Percentiles rank a stretch among this genome's conserved stretches.
Evolutionary conservation across 768 basidiomycete species (phyloP).

Genomic region (Suillus weaverae): DNA sequence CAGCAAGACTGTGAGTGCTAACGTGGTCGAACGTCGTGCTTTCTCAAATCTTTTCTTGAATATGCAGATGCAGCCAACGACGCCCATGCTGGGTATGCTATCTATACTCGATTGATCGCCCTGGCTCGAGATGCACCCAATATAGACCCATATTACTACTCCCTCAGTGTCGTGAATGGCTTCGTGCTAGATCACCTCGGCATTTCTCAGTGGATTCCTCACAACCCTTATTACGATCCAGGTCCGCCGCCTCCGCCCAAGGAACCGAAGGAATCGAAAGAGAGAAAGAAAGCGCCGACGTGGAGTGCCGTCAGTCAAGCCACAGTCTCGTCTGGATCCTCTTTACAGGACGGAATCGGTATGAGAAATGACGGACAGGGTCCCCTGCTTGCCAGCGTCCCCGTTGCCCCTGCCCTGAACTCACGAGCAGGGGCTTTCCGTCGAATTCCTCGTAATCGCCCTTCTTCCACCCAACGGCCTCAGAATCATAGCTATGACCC

Average conservation of each 20-base stretch:
- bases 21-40: neutral
- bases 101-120: conserved; percentile 47
- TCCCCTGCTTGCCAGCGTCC: neutral
- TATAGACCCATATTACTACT: conserved; percentile 44
- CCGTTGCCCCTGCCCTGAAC: neutral
- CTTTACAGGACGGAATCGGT: neutral
- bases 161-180: conserved; percentile 55
- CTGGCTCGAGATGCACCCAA: conserved; percentile 44
- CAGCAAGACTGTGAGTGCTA: conserved; percentile 62
- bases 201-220: conserved; percentile 46
- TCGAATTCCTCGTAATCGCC: neutral
- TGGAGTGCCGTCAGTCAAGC: neutral
- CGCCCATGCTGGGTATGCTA: conserved; percentile 58
- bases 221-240: conserved; percentile 71
- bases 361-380: neutral
- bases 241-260: conserved; percentile 62
- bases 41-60: conserved; percentile 1
- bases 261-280: conserved; percentile 35
- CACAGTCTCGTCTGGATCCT: neutral
- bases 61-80: conserved; percentile 70
- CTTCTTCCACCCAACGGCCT: neutral
- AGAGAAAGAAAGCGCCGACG: conserved; percentile 4
- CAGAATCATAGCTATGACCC: neutral
- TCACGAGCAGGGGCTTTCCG: neutral
- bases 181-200: conserved; percentile 40